These are phyloP conservation scores for Neopestalotiopsis clavispora DNA, from an alignment of 2,329 filamentous ascomycete species.

Conservation along the genomic window DNA sequence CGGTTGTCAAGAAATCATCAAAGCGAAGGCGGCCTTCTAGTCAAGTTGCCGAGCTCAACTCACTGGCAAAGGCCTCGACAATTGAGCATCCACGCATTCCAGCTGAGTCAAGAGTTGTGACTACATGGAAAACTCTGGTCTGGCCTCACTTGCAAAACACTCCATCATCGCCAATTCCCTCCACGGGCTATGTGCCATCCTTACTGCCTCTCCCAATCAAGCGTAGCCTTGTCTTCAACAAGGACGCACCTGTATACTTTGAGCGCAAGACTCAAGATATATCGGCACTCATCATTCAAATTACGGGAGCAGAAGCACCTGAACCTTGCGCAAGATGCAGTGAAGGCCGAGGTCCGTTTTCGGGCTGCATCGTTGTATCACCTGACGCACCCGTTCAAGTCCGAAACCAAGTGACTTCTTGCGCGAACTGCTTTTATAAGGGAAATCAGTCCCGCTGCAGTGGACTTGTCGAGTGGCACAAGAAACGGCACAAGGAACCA, in stretches of 20 bases:
- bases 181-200: slow-evolving; percentile 19
- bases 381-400: slow-evolving; percentile 17
- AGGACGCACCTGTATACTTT: slow-evolving; percentile 10
- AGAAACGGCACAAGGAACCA: slow-evolving; percentile 16
- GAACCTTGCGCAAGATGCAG: slow-evolving; percentile 20
- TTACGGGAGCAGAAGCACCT: slow-evolving; percentile 19
- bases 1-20: too few relatives aligned
- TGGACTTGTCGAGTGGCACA: slow-evolving; percentile 18
- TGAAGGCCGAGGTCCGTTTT: slow-evolving; percentile 22
- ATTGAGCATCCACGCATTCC: too few relatives aligned
- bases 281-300: slow-evolving; percentile 25
- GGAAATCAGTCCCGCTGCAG: slow-evolving; percentile 20
- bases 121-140: slow-evolving; percentile 4
- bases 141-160: slow-evolving; percentile 19
- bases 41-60: too few relatives aligned
- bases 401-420: slow-evolving; percentile 21
- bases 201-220: slow-evolving; percentile 21
- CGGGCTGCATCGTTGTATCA: slow-evolving; percentile 25
- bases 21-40: too few relatives aligned
- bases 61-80: too few relatives aligned
- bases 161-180: slow-evolving; percentile 21
- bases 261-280: slow-evolving; percentile 24
- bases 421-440: slow-evolving; percentile 29
- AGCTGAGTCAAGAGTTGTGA: too few relatives aligned
- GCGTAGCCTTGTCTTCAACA: slow-evolving; percentile 24